Evolutionary conservation across 352 stramenopile genomes (phyloP).

Genomic region (Phytophthora constricta): DNA sequence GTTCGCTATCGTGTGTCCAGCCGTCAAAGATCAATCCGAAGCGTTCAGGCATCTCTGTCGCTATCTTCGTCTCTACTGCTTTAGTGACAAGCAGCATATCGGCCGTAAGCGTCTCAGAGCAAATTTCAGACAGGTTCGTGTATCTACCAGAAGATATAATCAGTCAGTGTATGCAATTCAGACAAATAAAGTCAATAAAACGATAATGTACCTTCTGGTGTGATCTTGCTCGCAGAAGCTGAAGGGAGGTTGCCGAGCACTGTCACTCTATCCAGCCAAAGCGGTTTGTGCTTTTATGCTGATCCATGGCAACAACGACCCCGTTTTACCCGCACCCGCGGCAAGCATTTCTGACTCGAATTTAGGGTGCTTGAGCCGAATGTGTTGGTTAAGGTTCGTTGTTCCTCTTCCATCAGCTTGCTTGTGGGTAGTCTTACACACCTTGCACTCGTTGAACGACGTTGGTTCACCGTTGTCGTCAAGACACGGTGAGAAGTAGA

Average conservation of each 20-base stretch:
- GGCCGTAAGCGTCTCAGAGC: slow-evolving; percentile 3
- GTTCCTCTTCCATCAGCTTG: not conserved
- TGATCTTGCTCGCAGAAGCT: slow-evolving; percentile 8
- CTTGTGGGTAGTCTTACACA: not conserved
- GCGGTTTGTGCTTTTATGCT: slow-evolving; percentile 10
- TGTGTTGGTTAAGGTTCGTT: slow-evolving; percentile 10
- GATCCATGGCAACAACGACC: slow-evolving; percentile 14
- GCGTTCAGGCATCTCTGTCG: not conserved
- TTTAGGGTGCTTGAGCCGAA: not conserved
- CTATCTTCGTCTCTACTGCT: not conserved
- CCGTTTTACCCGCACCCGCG: not conserved
- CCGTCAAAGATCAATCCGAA: not conserved
- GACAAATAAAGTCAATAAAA: not conserved
- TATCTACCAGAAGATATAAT: slow-evolving; percentile 7
- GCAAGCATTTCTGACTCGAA: slow-evolving; percentile 10
- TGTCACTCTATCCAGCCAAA: slow-evolving; percentile 12
- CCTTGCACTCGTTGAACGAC: not conserved
- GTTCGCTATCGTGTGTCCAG: slow-evolving; percentile 1
- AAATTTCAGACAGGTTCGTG: slow-evolving; percentile 1
- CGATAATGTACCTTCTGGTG: not conserved
- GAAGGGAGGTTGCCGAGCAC: slow-evolving; percentile 9
- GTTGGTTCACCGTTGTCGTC: slow-evolving; percentile 1
- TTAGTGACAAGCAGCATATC: slow-evolving; percentile 3
- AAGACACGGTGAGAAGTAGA: not conserved
- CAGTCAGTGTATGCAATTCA: not conserved